Conservation (phyloP, 495 filamentous ascomycete species). For the Lichenothelia convexa region DNA sequence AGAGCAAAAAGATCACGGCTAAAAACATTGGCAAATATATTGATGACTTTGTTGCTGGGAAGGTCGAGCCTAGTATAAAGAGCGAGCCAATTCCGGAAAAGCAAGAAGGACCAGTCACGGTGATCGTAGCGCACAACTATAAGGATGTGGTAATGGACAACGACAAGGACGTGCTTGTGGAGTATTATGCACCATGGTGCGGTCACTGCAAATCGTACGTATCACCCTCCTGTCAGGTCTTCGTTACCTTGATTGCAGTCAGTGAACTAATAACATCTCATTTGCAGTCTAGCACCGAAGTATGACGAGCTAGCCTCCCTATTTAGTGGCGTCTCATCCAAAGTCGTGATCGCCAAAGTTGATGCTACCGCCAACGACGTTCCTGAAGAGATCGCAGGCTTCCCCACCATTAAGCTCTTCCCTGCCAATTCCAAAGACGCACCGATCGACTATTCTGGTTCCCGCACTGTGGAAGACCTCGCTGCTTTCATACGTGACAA, state of each 20-base stretch:
- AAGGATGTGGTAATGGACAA: slow-evolving; percentile 82
- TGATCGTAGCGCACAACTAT: slow-evolving; percentile 90
- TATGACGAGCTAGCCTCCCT: slow-evolving; percentile 69
- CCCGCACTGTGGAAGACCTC: slow-evolving; percentile 84
- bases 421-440: slow-evolving; percentile 72
- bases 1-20: slow-evolving; percentile 58
- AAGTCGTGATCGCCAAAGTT: slow-evolving; percentile 93
- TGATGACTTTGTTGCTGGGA: slow-evolving; percentile 70
- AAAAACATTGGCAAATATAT: slow-evolving; percentile 70
- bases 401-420: slow-evolving; percentile 99
- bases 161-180: slow-evolving; percentile 88
- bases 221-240: too few relatives aligned
- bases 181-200: slow-evolving; percentile 99
- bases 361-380: slow-evolving; percentile 95
- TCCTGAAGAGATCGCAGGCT: slow-evolving; percentile 88
- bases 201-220: slow-evolving; percentile 90
- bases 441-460: slow-evolving; percentile 72
- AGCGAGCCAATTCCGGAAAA: slow-evolving; percentile 92
- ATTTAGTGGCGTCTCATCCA: slow-evolving; percentile 54
- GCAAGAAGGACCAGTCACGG: slow-evolving; percentile 74
- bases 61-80: slow-evolving; percentile 90
- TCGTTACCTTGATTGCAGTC: slow-evolving; percentile 4
- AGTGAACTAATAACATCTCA: slow-evolving; percentile 1
- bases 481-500: slow-evolving; percentile 88
- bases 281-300: slow-evolving; percentile 41